phyloP scores from a whole-genome alignment of 2,329 filamentous ascomycete genomes.

The Fusarium nelsonii region DNA sequence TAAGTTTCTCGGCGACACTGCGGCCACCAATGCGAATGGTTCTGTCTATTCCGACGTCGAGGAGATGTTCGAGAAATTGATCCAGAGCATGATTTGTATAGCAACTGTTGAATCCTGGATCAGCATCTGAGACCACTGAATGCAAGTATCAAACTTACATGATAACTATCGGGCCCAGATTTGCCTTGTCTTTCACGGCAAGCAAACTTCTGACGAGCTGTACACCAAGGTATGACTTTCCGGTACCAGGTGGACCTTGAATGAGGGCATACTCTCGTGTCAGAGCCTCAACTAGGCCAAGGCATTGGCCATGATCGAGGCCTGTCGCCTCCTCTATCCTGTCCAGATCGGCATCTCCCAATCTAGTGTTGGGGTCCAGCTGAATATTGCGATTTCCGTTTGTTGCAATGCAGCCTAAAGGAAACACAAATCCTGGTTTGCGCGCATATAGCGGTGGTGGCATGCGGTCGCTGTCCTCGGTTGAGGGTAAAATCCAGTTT shows the following conservation, averaged over 20 bases:
- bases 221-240: conserved; percentile 72
- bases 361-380: not conserved
- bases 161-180: conserved; percentile 59
- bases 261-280: conserved; percentile 68
- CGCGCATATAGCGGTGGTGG: conserved; percentile 64
- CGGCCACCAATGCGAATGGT: conserved; percentile 69
- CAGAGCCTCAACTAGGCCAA: conserved; percentile 66
- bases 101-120: conserved; percentile 52
- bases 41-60: conserved; percentile 58
- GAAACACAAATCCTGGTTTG: conserved; percentile 62
- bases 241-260: conserved; percentile 77
- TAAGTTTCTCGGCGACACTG: conserved; percentile 13
- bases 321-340: conserved; percentile 49
- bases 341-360: not conserved
- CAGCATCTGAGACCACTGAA: not conserved
- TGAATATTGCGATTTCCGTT: conserved; percentile 3
- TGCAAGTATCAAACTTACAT: conserved; percentile 43
- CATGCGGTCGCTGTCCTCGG: not conserved
- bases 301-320: conserved; percentile 65
- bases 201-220: conserved; percentile 67
- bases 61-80: conserved; percentile 68
- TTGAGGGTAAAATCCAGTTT: conserved; percentile 16
- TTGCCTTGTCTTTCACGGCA: conserved; percentile 53
- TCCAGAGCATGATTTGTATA: conserved; percentile 63
- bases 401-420: conserved; percentile 53